Base-by-base conservation (phyloP, 441 rosid genomes). In the Brassica hybrid region DNA sequence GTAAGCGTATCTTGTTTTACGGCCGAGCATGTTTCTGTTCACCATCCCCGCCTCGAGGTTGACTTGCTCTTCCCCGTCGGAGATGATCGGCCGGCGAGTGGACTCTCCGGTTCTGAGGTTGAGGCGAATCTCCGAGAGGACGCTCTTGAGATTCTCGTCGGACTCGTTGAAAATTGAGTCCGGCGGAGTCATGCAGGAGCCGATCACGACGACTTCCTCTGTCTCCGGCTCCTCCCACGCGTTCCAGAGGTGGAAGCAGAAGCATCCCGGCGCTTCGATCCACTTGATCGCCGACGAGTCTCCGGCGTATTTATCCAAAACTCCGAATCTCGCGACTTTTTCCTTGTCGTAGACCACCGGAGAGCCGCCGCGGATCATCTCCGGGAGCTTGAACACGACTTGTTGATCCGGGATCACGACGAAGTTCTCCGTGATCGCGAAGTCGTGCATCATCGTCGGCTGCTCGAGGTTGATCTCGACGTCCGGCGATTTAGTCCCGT, bases 1-100 rank as follows among this genome's bases (percentile, higher is more conserved):
- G 69, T 88, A 91, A 3, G 92, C 92, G 58, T 74, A 89, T 58
- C 61, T 79, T 14, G 91, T 89, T 65, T 85, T 88, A 10, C 94
- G 79, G 5, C 97, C 97, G 0, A 89, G 89, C 77, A 76, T 48
- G 85, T 86, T 86, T 25, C 89, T 62, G 83, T 88, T 91, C 56
- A 91, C 97, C 97, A 89, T 89, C 69, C 97, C 97, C 10, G 92
- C 97, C 69, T 91, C 97, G 38, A 91, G 77, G 69, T 91, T 91
- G 11, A 88, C 85, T 60, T 85, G 89, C 19, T 84, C 81, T 3
- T 89, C 89, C 8, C 69, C 36, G 16, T 68, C 80, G 0, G 81
- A 56, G 58, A 86, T 77, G 27, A 91, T 79, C 5, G 88, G 81
- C 1, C 91, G 87, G 41, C 97, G 91, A 19, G 83, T 85, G 0